Base-by-base conservation (phyloP, 768 basidiomycete species). In the Boletus tylopilopsis region DNA sequence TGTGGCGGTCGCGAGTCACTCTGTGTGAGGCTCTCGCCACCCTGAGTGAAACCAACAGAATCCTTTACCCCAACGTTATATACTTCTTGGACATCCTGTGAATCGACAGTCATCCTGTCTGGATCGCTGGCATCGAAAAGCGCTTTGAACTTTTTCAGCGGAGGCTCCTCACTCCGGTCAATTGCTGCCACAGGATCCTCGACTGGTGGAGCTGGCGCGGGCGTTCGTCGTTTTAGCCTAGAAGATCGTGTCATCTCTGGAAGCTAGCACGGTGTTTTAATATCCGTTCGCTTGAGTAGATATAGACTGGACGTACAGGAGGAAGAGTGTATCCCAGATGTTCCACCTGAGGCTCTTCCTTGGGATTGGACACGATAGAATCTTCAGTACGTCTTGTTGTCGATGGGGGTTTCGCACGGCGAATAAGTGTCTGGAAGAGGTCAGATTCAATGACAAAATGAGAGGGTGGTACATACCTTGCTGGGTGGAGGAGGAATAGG, bases 111-210 rank as follows among this genome's bases (percentile, higher is more conserved):
- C 57, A 71, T 55, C 53, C 68, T 64, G 53, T 74, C 73, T 24
- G 81, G 83, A 59, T 82, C 73, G 36, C 73, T 83, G 9, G 80
- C 78, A 16, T 88, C 86, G 53, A 86, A 88, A 11, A 88, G 70
- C 0, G 81, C 79, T 56, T 80, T 84, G 71, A 82, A 86, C 64
- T 80, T 85, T 61, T 88, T 88, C 23, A 79, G 63, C 3, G 82
- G 78, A 0, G 82, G 86, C 53, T 82, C 82, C 46, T 55, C 45
- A 8, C 19, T 50, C 9, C 33, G 50, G 22, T 53, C 51, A 16
- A 54, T 53, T 23, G 62, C 59, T 16, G 45, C 52, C 19, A 57
- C 36, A 23, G 48, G 50, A 2, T 58, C 50, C 23, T 60, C 52
- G 25, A 46, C 62, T 13, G 63, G 53, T 18, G 56, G 51, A 36